Base-by-base conservation (phyloP, 202 grass and related monocot species). In the Panicum virgatum region DNA sequence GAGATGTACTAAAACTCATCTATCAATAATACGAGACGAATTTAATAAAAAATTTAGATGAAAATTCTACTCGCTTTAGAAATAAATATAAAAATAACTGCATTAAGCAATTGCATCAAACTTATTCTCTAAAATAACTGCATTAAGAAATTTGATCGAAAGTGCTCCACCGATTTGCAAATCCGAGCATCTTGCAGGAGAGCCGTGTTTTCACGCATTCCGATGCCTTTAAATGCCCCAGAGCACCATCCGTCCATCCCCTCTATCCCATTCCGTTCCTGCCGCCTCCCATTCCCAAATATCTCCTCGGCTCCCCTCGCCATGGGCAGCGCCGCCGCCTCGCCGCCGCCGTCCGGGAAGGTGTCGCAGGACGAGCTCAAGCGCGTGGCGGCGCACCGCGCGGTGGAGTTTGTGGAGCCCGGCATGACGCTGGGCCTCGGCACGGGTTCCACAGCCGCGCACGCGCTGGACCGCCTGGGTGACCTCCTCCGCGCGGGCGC, bases 391-490 rank as follows among this genome's bases (percentile, higher is more conserved):
- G 93, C 90, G 9, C 79, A 96, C 85, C 83, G 83, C 11, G 93
- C 90, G 11, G 88, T 92, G 29, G 90, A 90, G 8, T 72, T 88
- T 83, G 93, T 96, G 58, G 80, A 65, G 16, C 61, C 93, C 7
- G 80, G 72, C 20, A 96, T 96, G 93, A 92, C 89, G 59, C 87
- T 96, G 11, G 93, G 90, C 3, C 90, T 96, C n/a, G 93, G 93
- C 12, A 96, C 93, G 1, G 93, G 93, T 34, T 96, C 93, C 20
- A 96, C 93, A 4, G 88, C 93, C 6, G 90, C 88, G 18, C 85
- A 96, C 90, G 90, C 90, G 70, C 88, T 92, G 0, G 93, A 92
- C 83, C 88, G 85, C 38, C 79, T 96, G 25, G 88, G 83, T 0
- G 85, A 86, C 11, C 83, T 92, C 37, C 68, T 92, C 78, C 82